Percentiles rank a stretch among this genome's conserved stretches.
phyloP scores from a whole-genome alignment of 371 early-diverging fungal genomes.

The Apophysomyces variabilis region DNA sequence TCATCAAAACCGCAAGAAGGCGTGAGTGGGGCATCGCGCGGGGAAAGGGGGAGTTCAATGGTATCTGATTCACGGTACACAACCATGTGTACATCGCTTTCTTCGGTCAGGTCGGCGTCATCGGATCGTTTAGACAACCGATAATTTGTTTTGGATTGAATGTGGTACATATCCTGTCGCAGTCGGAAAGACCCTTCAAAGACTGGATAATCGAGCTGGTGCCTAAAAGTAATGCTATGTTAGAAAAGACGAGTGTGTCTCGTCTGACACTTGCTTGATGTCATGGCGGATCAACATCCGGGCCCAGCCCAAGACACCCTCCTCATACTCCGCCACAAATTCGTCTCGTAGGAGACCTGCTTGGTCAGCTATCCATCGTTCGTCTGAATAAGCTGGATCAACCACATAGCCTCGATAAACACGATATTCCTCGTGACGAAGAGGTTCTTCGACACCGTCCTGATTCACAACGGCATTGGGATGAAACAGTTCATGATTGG shows the following conservation, averaged over 20 bases:
- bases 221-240: conserved; percentile 19
- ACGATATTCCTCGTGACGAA: conserved; percentile 38
- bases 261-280: conserved; percentile 29
- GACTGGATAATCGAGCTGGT: conserved; percentile 45
- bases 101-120: conserved; percentile 51
- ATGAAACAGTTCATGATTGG: conserved; percentile 78
- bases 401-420: conserved; percentile 48
- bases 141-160: conserved; percentile 66
- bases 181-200: conserved; percentile 71
- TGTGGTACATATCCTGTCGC: conserved; percentile 63
- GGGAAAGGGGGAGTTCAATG: conserved; percentile 11
- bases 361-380: conserved; percentile 41
- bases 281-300: conserved; percentile 68
- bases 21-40: conserved; percentile 14
- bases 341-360: conserved; percentile 36
- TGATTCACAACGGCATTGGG: conserved; percentile 60
- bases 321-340: conserved; percentile 32
- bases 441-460: conserved; percentile 25
- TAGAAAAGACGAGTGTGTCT: not conserved
- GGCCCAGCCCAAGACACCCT: conserved; percentile 70
- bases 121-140: conserved; percentile 57
- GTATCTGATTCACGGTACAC: conserved; percentile 77
- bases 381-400: conserved; percentile 31
- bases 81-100: conserved; percentile 42
- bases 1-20: conserved; percentile 42